Evolutionary conservation across 164 flowering plant genomes (phyloP).

Genomic region (Berberis vulgaris): DNA sequence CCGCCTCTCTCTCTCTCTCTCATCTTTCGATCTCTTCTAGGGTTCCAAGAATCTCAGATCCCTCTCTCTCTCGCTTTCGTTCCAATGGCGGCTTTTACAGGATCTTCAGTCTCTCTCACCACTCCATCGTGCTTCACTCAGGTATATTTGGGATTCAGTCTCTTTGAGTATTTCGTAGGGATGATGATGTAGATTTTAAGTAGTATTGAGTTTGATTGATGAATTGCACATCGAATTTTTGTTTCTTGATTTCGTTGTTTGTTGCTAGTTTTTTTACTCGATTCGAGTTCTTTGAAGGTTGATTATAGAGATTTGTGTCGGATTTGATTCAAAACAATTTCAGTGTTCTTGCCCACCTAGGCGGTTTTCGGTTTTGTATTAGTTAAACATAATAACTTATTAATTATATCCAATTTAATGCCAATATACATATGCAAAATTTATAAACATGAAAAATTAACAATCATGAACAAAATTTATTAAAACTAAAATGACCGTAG

Average conservation of each 20-base stretch:
- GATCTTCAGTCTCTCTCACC: slow-evolving; percentile 20
- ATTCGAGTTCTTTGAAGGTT: too few species aligned
- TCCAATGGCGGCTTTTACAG: slow-evolving; percentile 27
- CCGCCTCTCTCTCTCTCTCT: slow-evolving; percentile 5
- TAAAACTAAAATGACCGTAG: too few species aligned
- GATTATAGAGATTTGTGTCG: too few species aligned
- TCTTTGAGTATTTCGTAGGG: neutral
- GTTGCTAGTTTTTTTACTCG: too few species aligned
- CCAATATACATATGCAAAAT: too few species aligned
- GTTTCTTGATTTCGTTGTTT: neutral
- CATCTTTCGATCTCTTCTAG: slow-evolving; percentile 17
- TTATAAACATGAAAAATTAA: too few species aligned
- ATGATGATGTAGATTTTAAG: slow-evolving; percentile 1
- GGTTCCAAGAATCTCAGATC: slow-evolving; percentile 3
- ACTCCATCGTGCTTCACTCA: slow-evolving; percentile 8
- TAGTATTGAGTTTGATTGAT: neutral
- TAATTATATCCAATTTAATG: too few species aligned
- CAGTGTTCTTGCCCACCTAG: too few species aligned
- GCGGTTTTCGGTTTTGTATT: too few species aligned
- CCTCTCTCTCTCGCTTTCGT: slow-evolving; percentile 1
- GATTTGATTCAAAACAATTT: too few species aligned
- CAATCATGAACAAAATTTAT: too few species aligned
- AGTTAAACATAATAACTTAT: too few species aligned
- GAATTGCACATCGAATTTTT: neutral
- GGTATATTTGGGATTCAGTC: slow-evolving; percentile 5